A percentile compares a stretch with the other conserved stretches of the same genome.
Evolutionary conservation across 2,329 filamentous ascomycete species (phyloP).

Genomic region (Cercospora nicotianae): DNA sequence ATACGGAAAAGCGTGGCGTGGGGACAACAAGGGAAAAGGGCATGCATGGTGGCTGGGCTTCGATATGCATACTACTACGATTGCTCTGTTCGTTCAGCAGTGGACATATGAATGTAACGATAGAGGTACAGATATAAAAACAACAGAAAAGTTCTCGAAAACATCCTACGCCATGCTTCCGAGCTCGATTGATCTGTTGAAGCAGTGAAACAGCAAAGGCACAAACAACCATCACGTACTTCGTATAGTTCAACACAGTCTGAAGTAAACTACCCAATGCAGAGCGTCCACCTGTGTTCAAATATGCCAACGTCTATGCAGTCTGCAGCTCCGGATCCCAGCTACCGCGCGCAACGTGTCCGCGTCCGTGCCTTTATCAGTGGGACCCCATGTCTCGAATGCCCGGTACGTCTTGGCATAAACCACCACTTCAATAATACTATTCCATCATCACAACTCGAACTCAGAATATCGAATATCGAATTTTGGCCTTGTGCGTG

Average conservation of each 20-base stretch:
- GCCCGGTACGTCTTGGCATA: not conserved
- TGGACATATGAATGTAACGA: slow-evolving; percentile 3
- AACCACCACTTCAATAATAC: not conserved
- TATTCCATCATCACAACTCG: not conserved
- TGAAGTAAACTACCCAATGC: no score
- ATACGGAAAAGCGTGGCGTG: not conserved
- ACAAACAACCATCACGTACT: no score
- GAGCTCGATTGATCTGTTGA: not conserved
- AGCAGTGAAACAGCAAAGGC: not conserved
- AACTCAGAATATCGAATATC: slow-evolving; percentile 1
- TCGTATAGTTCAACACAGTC: no score
- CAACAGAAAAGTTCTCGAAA: not conserved
- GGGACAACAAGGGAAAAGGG: not conserved
- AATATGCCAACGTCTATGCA: not conserved
- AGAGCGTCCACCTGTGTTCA: not conserved
- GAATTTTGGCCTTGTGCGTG: slow-evolving; percentile 8
- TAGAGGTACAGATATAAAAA: not conserved
- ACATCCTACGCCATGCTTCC: not conserved
- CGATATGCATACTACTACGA: not conserved
- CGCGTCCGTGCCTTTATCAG: not conserved
- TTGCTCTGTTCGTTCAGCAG: not conserved
- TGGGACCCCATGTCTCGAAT: not conserved
- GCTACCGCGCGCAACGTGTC: not conserved
- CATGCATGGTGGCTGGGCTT: not conserved
- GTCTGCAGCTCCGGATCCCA: not conserved